Conservation (phyloP, 1,284 basidiomycete genomes). For the Cryptococcus sp. region DNA sequence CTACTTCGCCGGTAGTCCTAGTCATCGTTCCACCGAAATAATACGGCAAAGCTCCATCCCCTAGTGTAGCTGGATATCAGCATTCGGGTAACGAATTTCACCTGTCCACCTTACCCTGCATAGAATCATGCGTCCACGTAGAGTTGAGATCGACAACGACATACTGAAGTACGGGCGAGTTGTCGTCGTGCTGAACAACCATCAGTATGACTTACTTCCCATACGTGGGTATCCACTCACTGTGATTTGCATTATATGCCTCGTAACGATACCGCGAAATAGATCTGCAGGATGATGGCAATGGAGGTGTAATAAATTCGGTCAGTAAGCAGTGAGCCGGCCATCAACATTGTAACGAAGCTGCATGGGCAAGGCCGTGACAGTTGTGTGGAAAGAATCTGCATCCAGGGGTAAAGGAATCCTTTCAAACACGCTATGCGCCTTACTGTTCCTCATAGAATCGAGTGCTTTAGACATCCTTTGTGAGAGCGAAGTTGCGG, state of each 20-base stretch:
- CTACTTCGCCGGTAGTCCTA: slow-evolving; percentile 13
- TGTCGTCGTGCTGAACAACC: slow-evolving; percentile 12
- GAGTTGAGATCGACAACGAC: not conserved
- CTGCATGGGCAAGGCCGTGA: no score
- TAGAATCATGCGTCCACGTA: slow-evolving; percentile 6
- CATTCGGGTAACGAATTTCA: no score
- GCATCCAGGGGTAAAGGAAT: no score
- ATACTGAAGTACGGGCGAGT: slow-evolving; percentile 14
- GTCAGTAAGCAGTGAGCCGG: no score
- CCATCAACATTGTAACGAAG: no score
- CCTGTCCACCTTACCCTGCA: slow-evolving; percentile 1
- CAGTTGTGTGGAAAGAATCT: no score
- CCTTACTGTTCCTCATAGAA: no score
- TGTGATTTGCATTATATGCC: not conserved
- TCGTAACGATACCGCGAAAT: not conserved
- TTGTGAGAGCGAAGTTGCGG: no score
- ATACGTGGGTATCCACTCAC: not conserved
- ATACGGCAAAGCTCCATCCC: not conserved
- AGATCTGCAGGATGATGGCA: not conserved
- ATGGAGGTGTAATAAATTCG: no score
- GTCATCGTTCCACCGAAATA: slow-evolving; percentile 18
- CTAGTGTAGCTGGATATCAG: not conserved
- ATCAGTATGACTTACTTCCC: not conserved
- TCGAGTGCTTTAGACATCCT: no score
- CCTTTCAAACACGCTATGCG: no score